These are phyloP conservation scores for Spathaspora girioi DNA, from an alignment of 805 yeast genomes.

Conservation along the genomic window DNA sequence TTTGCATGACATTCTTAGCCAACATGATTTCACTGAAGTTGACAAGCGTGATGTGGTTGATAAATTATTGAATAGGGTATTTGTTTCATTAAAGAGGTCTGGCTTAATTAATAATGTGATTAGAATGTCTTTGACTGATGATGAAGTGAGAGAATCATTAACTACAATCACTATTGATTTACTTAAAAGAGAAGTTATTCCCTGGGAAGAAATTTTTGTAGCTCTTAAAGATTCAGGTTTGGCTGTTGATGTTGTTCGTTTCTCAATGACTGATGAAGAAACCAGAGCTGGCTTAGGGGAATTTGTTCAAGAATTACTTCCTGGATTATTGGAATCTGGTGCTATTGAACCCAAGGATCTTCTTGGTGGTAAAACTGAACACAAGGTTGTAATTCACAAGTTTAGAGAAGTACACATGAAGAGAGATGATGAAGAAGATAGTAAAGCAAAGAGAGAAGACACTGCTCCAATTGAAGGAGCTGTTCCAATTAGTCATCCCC, in stretches of 20 bases:
- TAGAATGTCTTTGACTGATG: constrained; percentile 25
- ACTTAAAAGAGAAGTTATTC: constrained; percentile 26
- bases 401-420: background rate
- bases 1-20: background rate
- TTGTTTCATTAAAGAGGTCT: constrained; percentile 23
- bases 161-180: constrained; percentile 21
- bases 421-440: background rate
- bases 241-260: constrained; percentile 23
- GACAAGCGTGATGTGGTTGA: constrained; percentile 14
- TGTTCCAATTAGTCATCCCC: constrained; percentile 1
- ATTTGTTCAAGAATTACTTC: constrained; percentile 21
- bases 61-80: constrained; percentile 17
- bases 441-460: too few relatives aligned
- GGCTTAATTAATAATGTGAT: constrained; percentile 26
- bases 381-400: background rate
- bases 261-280: constrained; percentile 24
- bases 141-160: constrained; percentile 20
- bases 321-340: constrained; percentile 14
- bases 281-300: constrained; percentile 24
- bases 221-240: constrained; percentile 29
- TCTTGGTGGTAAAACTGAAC: constrained; percentile 3
- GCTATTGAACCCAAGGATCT: constrained; percentile 6
- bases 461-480: background rate
- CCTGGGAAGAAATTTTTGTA: constrained; percentile 25
- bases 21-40: background rate